These are phyloP conservation scores for Aspergillus tanneri DNA, from an alignment of 2,329 filamentous ascomycete genomes.

Conservation along the genomic window DNA sequence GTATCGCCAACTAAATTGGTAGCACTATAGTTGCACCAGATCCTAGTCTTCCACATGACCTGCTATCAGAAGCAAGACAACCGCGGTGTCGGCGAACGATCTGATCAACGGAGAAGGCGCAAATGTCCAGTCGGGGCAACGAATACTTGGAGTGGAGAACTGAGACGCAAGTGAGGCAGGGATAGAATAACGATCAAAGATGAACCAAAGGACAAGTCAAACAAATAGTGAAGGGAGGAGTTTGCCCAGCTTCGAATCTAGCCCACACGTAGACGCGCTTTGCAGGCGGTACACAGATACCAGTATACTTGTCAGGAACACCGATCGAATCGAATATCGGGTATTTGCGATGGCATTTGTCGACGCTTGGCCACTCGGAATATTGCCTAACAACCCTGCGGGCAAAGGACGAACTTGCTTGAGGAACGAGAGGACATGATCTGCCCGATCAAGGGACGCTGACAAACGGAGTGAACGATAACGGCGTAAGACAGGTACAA, in stretches of 20 bases:
- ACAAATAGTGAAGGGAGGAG: background rate
- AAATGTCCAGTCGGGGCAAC: background rate
- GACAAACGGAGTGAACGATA: background rate
- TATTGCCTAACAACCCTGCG: constrained; percentile 1
- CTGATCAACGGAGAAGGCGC: background rate
- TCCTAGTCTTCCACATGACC: constrained; percentile 23
- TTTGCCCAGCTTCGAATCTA: background rate
- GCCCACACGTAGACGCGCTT: background rate
- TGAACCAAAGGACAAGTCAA: background rate
- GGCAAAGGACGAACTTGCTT: constrained; percentile 9
- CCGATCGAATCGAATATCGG: background rate
- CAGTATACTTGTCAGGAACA: background rate
- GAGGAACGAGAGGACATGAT: constrained; percentile 10
- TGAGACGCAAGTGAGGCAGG: background rate
- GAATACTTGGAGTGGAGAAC: background rate
- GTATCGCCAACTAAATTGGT: constrained; percentile 12
- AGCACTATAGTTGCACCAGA: constrained; percentile 14
- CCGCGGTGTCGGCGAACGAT: constrained; percentile 1
- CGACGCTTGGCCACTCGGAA: background rate
- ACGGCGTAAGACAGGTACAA: background rate
- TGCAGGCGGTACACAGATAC: background rate
- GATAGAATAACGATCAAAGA: background rate
- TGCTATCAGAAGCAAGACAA: constrained; percentile 5
- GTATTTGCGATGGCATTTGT: background rate
- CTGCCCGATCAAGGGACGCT: constrained; percentile 6